Evolutionary conservation across 805 yeast species (phyloP).

Genomic region (Saccharomycopsis sp.): DNA sequence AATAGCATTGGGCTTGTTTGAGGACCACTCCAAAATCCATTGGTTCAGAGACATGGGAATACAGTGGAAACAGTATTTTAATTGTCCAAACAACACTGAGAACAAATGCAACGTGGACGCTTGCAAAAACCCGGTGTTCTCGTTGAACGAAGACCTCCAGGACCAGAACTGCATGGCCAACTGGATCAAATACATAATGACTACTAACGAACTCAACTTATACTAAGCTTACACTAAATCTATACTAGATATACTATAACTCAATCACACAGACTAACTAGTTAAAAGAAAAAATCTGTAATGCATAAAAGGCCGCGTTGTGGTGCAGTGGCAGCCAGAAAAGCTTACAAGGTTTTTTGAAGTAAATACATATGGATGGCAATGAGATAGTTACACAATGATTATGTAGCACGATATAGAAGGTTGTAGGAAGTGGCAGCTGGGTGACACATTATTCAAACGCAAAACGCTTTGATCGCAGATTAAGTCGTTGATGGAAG

Average conservation of each 20-base stretch:
- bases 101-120: constrained; percentile 34
- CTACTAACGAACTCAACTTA: constrained; percentile 23
- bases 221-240: neutral
- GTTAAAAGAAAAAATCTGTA: neutral
- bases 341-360: too few species aligned
- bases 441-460: too few species aligned
- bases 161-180: constrained; percentile 68
- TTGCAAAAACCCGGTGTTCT: constrained; percentile 51
- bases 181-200: constrained; percentile 50
- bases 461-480: too few species aligned
- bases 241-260: neutral
- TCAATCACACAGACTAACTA: neutral
- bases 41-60: constrained; percentile 87
- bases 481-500: too few species aligned
- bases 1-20: constrained; percentile 63
- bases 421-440: too few species aligned
- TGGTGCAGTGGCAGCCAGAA: too few species aligned
- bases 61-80: constrained; percentile 61
- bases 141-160: constrained; percentile 41
- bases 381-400: too few species aligned
- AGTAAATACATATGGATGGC: too few species aligned
- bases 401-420: too few species aligned
- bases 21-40: constrained; percentile 60
- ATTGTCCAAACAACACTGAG: constrained; percentile 64
- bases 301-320: too few species aligned